Base-by-base conservation (phyloP, 441 rosid genomes). In the Populus hybrid region DNA sequence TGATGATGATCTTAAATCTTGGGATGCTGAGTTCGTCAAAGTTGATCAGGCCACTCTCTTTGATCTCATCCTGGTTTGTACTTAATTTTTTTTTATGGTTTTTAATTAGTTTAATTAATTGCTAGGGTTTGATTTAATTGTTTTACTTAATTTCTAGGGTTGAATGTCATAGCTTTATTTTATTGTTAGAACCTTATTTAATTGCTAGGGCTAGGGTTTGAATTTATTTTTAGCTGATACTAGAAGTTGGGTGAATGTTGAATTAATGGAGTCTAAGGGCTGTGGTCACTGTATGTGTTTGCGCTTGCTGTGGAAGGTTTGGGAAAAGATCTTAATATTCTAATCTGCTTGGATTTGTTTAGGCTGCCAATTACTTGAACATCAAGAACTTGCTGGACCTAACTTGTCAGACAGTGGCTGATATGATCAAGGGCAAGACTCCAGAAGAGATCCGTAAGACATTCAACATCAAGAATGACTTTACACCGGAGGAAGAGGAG, bases 11-110 rank as follows among this genome's bases (percentile, higher is more conserved):
- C 31, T 29, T 29, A 29, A 29, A 29, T 2, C 64, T 7, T 93
- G 92, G 92, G 94, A 93, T n/a, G 82, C 86, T 4, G 94, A 90
- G 0, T 94, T 94, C 81, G 87, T 90, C 85, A 87, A 89, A 63
- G 91, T 93, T 71, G 97, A 94, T 63, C 90, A 86, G 76, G 88
- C 82, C 68, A 90, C 93, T 3, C 90, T 94, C 78, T 92, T 87
- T 59, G 96, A 89, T 45, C 94, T 71, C 53, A 24, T 89, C 66
- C 59, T 87, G 88, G 92, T 90, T 12, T 28, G 88, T 77, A 16
- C 12, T 73, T 66, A 7, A 23, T 50, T 56, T 11, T 9, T 18
- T 29, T 29, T 3, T n/a, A 29, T 29, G 31, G 31, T 29, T 29
- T 29, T 29, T 29, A 29, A 29, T 29, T 29, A 29, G 31, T 3